Base-by-base conservation (phyloP, 164 flowering plant species). In the Chimonanthus praecox region DNA sequence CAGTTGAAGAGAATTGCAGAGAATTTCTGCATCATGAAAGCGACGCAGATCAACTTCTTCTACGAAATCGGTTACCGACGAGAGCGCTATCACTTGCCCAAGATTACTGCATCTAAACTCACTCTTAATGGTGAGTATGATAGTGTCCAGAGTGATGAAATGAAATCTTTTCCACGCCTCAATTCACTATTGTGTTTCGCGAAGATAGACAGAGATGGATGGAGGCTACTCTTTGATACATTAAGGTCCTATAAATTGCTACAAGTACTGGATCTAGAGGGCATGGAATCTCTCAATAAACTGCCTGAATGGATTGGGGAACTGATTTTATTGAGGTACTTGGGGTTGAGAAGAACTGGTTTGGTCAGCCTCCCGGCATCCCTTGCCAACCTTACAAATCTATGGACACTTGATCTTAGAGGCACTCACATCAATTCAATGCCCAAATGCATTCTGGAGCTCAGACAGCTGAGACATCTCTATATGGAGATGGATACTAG, bases 271-370 rank as follows among this genome's bases (percentile, higher is more conserved):
- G 33, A 33, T 33, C 33, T 33, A 33, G 33, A 33, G 33, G 33
- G 33, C 33, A 33, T 33, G 33, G 33, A 33, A 33, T 33, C 33
- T 33, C 33, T 33, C 33, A 33, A 33, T 33, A 33, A 33, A 33
- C 33, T 33, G 33, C 33, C 33, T 33, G 33, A 33, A 1, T 33
- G 33, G 33, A 47, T 83, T 2, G 82, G 81, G 6, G 58, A 65
- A 0, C 76, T 85, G 2, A n/a, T 77, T 43, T 79, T 75, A n/a
- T 74, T 85, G 71, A 76, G 76, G 74, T 81, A 77, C 33, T 71
- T 82, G 47, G 18, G 20, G 15, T 21, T 61, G 3, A 61, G 18
- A 20, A 21, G 61, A 16, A 43, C 50, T 9, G 1, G 6, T 0
- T 1, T 60, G 0, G 5, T 20, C 0, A 2, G 43, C 21, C 15